phyloP scores from a whole-genome alignment of 495 filamentous ascomycete species.

The Talaromyces adpressus region DNA sequence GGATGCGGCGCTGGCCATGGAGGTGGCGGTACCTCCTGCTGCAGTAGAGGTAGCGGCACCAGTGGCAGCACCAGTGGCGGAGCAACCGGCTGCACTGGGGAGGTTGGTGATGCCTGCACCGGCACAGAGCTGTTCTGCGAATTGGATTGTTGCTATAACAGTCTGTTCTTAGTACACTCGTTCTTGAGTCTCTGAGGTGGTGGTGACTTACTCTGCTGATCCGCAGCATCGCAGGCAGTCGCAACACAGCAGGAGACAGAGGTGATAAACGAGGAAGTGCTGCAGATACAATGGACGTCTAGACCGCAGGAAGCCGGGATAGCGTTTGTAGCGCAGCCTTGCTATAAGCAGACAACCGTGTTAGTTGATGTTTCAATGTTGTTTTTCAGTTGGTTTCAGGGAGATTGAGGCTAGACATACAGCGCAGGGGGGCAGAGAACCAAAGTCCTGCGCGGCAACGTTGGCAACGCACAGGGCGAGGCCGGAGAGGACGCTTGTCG shows the following conservation, averaged over 20 bases:
- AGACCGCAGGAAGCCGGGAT: slow-evolving; percentile 45
- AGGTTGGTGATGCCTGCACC: slow-evolving; percentile 32
- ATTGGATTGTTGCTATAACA: slow-evolving; percentile 39
- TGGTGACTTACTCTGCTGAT: slow-evolving; percentile 44
- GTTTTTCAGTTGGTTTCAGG: too few species aligned
- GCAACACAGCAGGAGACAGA: slow-evolving; percentile 62
- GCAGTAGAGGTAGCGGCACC: slow-evolving; percentile 8
- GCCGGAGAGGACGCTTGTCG: slow-evolving; percentile 21
- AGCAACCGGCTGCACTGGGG: slow-evolving; percentile 27
- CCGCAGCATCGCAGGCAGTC: slow-evolving; percentile 40
- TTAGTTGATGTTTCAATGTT: too few species aligned
- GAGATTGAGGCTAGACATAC: slow-evolving; percentile 25
- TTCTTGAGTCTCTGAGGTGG: background rate
- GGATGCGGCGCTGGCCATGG: slow-evolving; percentile 8
- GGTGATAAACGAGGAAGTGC: slow-evolving; percentile 47
- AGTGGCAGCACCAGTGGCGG: slow-evolving; percentile 9
- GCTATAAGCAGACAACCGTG: slow-evolving; percentile 23
- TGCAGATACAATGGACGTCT: slow-evolving; percentile 65
- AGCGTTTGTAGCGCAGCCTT: slow-evolving; percentile 42
- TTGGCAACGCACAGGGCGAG: slow-evolving; percentile 24
- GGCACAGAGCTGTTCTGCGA: slow-evolving; percentile 43
- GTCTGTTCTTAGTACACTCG: background rate
- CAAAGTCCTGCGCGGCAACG: slow-evolving; percentile 18
- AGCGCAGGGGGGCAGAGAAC: slow-evolving; percentile 37
- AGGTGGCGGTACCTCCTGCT: background rate